phyloP scores from a whole-genome alignment of 371 early-diverging fungal species.

The Funneliformis caledonium region DNA sequence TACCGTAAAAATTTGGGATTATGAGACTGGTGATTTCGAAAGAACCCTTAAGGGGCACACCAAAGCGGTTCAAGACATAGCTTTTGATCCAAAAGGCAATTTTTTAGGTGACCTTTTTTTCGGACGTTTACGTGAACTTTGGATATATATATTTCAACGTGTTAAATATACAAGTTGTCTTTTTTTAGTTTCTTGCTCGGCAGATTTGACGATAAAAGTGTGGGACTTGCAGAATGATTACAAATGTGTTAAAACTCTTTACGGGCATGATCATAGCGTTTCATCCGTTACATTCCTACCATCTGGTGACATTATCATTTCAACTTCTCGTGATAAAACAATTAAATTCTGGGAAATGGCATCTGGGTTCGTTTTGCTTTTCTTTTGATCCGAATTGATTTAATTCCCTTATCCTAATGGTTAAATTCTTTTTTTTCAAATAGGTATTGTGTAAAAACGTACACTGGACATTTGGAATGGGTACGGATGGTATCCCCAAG shows the following conservation, averaged over 20 bases:
- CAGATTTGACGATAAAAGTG: conserved; percentile 87
- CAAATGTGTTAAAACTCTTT: conserved; percentile 81
- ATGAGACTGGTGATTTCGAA: conserved; percentile 89
- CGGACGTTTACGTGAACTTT: neutral
- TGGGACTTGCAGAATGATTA: conserved; percentile 91
- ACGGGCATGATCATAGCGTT: conserved; percentile 92
- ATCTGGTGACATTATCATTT: conserved; percentile 77
- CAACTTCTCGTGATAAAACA: conserved; percentile 88
- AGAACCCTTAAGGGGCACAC: conserved; percentile 92
- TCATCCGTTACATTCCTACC: conserved; percentile 80
- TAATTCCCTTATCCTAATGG: neutral
- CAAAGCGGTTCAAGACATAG: conserved; percentile 85
- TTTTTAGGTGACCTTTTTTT: conserved; percentile 56
- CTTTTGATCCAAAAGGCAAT: conserved; percentile 81
- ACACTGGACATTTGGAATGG: conserved; percentile 86
- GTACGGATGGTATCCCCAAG: conserved; percentile 73
- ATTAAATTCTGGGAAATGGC: conserved; percentile 90
- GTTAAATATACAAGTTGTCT: neutral
- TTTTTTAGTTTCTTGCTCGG: conserved; percentile 82
- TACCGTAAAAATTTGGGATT: conserved; percentile 91
- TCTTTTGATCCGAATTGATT: neutral
- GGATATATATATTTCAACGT: neutral
- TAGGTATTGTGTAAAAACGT: conserved; percentile 82
- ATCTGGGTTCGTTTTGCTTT: conserved; percentile 61
- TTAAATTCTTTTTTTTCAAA: neutral